These are phyloP conservation scores for Penicillium riverlandense DNA, from an alignment of 495 filamentous ascomycete species.

Conservation along the genomic window DNA sequence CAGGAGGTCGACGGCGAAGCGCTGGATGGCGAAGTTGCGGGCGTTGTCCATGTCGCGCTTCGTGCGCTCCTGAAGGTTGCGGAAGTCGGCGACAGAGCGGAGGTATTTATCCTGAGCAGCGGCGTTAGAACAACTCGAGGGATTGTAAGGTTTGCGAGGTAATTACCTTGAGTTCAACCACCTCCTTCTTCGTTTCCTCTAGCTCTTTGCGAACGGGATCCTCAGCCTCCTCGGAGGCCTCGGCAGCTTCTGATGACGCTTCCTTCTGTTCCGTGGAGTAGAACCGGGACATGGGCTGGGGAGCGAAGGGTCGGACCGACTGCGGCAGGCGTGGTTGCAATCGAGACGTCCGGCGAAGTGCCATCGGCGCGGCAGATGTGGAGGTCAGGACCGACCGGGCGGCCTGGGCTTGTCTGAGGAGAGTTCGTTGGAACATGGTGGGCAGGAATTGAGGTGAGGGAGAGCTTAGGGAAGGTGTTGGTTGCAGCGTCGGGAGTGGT, in stretches of 20 bases:
- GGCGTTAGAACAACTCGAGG: conserved; percentile 2
- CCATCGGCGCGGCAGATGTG: conserved; percentile 22
- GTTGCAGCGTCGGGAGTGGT: conserved; percentile 3
- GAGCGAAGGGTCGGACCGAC: conserved; percentile 22
- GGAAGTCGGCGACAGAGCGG: conserved; percentile 90
- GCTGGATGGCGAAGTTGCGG: conserved; percentile 88
- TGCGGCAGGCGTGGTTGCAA: conserved; percentile 26
- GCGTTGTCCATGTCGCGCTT: conserved; percentile 82
- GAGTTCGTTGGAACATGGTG: conserved; percentile 40
- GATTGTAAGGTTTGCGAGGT: neutral
- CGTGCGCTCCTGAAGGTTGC: conserved; percentile 92
- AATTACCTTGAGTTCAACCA: conserved; percentile 76
- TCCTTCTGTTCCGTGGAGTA: conserved; percentile 38
- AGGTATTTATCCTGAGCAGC: conserved; percentile 81
- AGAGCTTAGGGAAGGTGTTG: conserved; percentile 1
- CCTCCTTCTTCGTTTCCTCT: conserved; percentile 78
- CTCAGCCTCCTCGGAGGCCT: conserved; percentile 28
- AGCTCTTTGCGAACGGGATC: conserved; percentile 55
- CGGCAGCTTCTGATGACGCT: conserved; percentile 5
- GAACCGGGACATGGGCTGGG: conserved; percentile 20
- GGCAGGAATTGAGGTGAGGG: conserved; percentile 5
- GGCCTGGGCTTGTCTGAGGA: conserved; percentile 38
- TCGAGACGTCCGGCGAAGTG: conserved; percentile 32
- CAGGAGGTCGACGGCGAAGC: conserved; percentile 88
- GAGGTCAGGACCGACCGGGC: conserved; percentile 31